These are phyloP conservation scores for Salix caprea DNA, from an alignment of 345 rosid genomes.

Conservation along the genomic window DNA sequence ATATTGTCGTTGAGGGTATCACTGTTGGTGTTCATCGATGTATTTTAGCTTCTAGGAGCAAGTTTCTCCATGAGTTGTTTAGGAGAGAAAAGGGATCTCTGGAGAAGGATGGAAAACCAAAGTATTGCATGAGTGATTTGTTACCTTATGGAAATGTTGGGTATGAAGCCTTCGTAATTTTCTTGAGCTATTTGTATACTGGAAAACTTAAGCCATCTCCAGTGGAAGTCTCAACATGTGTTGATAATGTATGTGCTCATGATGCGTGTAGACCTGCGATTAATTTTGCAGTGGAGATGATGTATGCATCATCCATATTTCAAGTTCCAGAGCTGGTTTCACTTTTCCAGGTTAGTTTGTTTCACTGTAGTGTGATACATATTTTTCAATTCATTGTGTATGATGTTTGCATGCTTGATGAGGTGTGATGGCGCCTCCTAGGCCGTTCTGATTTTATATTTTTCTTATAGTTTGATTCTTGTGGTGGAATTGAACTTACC, in stretches of 20 bases:
- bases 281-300: conserved; percentile 70
- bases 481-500: conserved; percentile 5
- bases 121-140: conserved; percentile 46
- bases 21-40: conserved; percentile 78
- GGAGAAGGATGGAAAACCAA: conserved; percentile 55
- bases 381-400: not conserved
- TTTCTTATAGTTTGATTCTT: conserved; percentile 1
- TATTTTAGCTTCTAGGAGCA: conserved; percentile 78
- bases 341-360: conserved; percentile 64
- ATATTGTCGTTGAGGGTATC: conserved; percentile 50
- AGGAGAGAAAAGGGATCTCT: conserved; percentile 36
- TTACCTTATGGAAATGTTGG: conserved; percentile 72
- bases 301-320: conserved; percentile 75
- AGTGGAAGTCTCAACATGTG: conserved; percentile 72
- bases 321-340: conserved; percentile 72
- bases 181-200: conserved; percentile 71
- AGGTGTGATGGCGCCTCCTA: not conserved
- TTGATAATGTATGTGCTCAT: conserved; percentile 61
- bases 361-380: not conserved
- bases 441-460: not conserved
- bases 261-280: conserved; percentile 88
- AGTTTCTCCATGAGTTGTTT: conserved; percentile 65
- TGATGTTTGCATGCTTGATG: not conserved
- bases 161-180: conserved; percentile 64
- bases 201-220: conserved; percentile 79